Conservation (phyloP, 208 protist species). For the Crithidia expoeki region DNA sequence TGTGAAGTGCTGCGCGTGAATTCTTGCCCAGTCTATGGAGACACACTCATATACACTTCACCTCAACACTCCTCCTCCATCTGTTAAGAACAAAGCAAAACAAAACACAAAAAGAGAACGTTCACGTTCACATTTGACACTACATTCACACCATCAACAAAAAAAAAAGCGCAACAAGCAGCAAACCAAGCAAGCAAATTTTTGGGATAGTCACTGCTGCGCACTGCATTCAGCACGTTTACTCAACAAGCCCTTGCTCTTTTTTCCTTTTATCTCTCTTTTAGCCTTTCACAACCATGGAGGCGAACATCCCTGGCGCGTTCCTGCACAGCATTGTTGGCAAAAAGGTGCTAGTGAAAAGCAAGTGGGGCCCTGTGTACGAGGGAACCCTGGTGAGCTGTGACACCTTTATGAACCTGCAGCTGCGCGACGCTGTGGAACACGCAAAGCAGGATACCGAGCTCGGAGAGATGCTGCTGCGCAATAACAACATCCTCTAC, state of each 20-base stretch:
- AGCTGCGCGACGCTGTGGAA: conserved; percentile 86
- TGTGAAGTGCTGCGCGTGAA: no score
- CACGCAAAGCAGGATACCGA: conserved; percentile 72
- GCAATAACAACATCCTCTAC: conserved; percentile 92
- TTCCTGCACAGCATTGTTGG: conserved; percentile 95
- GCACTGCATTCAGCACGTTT: not conserved
- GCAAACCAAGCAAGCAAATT: not conserved
- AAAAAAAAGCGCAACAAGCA: no score
- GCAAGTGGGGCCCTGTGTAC: conserved; percentile 99
- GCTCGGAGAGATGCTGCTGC: conserved; percentile 87
- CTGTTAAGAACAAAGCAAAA: no score
- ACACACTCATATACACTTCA: no score
- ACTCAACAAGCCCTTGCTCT: not conserved
- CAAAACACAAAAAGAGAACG: no score
- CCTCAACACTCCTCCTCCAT: no score
- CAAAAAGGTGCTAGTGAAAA: conserved; percentile 95
- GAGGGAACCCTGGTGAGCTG: conserved; percentile 94
- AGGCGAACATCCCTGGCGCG: conserved; percentile 75
- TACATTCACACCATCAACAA: no score
- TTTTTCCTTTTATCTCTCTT: conserved; percentile 5
- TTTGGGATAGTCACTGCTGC: no score
- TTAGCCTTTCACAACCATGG: conserved; percentile 21
- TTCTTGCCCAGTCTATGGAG: no score
- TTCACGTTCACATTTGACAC: no score
- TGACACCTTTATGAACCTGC: conserved; percentile 98